Evolutionary conservation across 148 eudicot genomes (phyloP).

Genomic region (Dianthus caryophyllus): DNA sequence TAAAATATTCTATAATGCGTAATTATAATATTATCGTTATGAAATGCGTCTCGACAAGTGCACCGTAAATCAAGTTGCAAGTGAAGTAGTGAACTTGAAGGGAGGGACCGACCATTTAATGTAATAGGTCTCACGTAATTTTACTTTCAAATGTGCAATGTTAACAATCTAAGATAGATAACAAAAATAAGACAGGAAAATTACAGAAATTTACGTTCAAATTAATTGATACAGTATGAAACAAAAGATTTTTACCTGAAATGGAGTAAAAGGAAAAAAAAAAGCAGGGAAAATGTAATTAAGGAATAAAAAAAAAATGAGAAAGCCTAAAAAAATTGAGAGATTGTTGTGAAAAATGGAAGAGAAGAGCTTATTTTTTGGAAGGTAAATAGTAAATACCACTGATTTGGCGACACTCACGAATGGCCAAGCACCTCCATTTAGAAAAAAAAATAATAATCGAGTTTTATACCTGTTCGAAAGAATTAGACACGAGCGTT

Average conservation of each 20-base stretch:
- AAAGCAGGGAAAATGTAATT: too few relatives aligned
- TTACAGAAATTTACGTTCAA: not conserved
- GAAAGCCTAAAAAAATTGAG: not conserved
- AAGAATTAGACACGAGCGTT: too few relatives aligned
- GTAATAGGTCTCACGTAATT: too few relatives aligned
- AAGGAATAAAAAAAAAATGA: too few relatives aligned
- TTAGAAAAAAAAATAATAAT: too few relatives aligned
- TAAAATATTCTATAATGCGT: not conserved
- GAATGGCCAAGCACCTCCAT: not conserved
- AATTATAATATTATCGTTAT: too few relatives aligned
- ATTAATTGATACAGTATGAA: not conserved
- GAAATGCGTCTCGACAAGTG: too few relatives aligned
- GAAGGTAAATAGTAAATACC: not conserved
- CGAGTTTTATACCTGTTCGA: too few relatives aligned
- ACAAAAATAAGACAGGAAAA: not conserved
- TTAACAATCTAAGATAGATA: not conserved
- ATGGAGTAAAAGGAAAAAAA: not conserved
- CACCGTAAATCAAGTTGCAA: too few relatives aligned
- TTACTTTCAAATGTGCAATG: not conserved
- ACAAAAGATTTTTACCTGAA: not conserved
- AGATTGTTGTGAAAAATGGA: not conserved
- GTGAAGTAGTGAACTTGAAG: too few relatives aligned
- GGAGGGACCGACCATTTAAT: too few relatives aligned
- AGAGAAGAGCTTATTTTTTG: constrained; percentile 1
- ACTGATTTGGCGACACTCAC: constrained; percentile 3